Evolutionary conservation across 1,139 yeast genomes (phyloP), one percentile per base, ranked within the genome.

Genomic region (Scheffersomyces lignicola): DNA sequence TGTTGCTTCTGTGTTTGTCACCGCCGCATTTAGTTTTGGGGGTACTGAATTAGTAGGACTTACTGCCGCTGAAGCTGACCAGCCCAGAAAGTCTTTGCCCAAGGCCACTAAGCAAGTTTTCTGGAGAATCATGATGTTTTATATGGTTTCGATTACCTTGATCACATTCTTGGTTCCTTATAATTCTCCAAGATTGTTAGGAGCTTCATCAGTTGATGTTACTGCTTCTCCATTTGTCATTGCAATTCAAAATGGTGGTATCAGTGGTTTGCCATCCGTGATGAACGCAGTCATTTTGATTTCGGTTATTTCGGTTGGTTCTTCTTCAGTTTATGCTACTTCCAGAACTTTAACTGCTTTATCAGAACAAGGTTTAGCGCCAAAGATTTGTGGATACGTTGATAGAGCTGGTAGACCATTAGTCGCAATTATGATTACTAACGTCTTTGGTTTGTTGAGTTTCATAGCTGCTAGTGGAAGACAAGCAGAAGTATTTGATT

Each of bases 241-340:
- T 54, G 82, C 84, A 27, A 70, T 78, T 41, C 64, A 58, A 29
- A 65, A 69, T 33, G 78, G 74, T 31, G 80, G 80, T 43, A 68
- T 76, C 44, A 60, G 56, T 31, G 81, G 78, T 39, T 64, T 82
- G 37, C 80, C 80, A 38, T 69, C 71, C 38, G 78, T 66, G 33
- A 58, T 74, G 54, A 74, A 73, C 46, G 78, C 69, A 9, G 75
- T 73, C 20, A 72, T 73, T 38, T 50, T 74, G 43, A 52, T 73
- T 31, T 67, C 78, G 1, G 76, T 72, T 17, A 54, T 69, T 24
- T 72, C 76, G 16, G 78, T 69, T 31, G 76, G 73, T 42, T 77
- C 76, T 29, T 58, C 64, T 3, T 56, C 65, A 4, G 64, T 60
- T 3, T 60, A 58, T 43, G 65, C 63, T 18, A 56, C 65, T 8